Base-by-base conservation (phyloP, 805 yeast genomes). In the Suhomyces canberraensis region DNA sequence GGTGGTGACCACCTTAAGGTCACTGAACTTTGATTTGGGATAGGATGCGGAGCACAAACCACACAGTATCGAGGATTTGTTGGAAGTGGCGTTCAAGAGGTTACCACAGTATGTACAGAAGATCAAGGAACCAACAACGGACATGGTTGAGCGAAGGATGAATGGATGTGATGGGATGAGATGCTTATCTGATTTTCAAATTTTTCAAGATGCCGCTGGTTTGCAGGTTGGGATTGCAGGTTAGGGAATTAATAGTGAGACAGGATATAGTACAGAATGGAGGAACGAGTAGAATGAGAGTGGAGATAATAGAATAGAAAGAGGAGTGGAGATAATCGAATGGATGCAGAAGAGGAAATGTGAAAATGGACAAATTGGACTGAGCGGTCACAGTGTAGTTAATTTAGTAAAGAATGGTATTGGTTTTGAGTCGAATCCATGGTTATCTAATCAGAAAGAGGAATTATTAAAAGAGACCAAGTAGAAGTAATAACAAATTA, bases 21-120 rank as follows among this genome's bases (percentile, higher is more conserved):
- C 79, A 24, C 84, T 78, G 55, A 87, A 90, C 36, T 76, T 71
- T 46, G 65, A 51, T 37, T 74, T 56, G 47, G 61, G 66, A 44
- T 75, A 76, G 24, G 58, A 37, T 38, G 63, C 68, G 14, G 57
- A 41, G 48, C 82, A 77, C 17, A 73, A 58, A 32, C 62, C 67
- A 60, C 96, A 88, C 36, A 71, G 71, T 40, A 86, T 61, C 25
- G 66, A 56, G 16, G 71, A 51, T 33, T 68, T 59, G 22, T 79
- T 64, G 20, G 59, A 54, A 20, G 77, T 77, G 8, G 88, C 73
- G 57, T 87, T 95, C 41, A 93, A 69, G 37, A 93, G 71, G 53
- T 84, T 87, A 50, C 99, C 99, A 63, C 99, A 93, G 48, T 81
- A 86, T 8, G 81, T 73, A 61, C 99, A 93, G 64, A 93, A 93